These are phyloP conservation scores for Abelmoschus esculentus DNA, from an alignment of 345 rosid genomes.

Conservation along the genomic window DNA sequence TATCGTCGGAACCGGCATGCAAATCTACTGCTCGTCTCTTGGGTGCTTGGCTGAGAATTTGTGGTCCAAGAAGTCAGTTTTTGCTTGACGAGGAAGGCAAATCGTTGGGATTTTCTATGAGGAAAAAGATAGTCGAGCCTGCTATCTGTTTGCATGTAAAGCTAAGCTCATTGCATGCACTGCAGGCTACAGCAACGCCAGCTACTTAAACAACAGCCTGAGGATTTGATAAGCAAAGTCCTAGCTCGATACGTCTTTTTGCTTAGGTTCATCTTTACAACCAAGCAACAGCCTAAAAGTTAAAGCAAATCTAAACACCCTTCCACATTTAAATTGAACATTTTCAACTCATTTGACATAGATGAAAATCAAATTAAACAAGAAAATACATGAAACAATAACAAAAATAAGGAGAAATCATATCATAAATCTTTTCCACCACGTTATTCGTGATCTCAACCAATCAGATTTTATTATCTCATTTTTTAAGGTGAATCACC, in stretches of 20 bases:
- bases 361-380: too few relatives aligned
- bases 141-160: conserved; percentile 7
- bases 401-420: too few relatives aligned
- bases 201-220: neutral
- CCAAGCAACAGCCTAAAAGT: neutral
- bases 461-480: too few relatives aligned
- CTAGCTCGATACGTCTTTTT: neutral
- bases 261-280: neutral
- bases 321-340: too few relatives aligned
- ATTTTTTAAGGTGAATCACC: too few relatives aligned
- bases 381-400: too few relatives aligned
- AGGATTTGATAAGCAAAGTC: neutral
- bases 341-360: too few relatives aligned
- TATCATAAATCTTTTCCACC: too few relatives aligned
- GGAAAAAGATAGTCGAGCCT: neutral
- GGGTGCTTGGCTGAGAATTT: neutral
- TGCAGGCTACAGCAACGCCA: conserved; percentile 7
- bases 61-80: conserved; percentile 14
- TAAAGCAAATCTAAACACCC: too few relatives aligned
- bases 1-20: conserved; percentile 11
- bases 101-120: conserved; percentile 3
- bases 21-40: neutral
- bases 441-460: too few relatives aligned
- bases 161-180: neutral
- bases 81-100: neutral